Evolutionary conservation across 2,329 filamentous ascomycete genomes (phyloP).

Genomic region (Aspergillus luchuensis): DNA sequence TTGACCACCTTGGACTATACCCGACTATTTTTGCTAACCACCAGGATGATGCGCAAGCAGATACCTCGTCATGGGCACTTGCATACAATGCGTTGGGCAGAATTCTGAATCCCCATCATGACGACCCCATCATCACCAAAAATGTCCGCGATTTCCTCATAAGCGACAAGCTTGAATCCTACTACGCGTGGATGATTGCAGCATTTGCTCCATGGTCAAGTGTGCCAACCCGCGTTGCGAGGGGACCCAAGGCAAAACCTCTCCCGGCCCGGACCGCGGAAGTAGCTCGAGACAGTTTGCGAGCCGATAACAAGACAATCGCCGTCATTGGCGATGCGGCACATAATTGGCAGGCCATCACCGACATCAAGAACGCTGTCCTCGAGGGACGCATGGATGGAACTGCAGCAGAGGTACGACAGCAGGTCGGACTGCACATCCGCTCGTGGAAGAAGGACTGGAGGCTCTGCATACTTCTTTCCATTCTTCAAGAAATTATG

Average conservation of each 20-base stretch:
- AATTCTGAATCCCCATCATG: constrained; percentile 38
- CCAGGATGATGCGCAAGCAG: constrained; percentile 55
- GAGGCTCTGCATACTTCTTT: constrained; percentile 42
- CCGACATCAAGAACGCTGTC: constrained; percentile 55
- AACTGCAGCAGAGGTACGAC: constrained; percentile 38
- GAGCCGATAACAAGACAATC: constrained; percentile 73
- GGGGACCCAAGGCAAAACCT: constrained; percentile 51
- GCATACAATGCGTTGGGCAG: constrained; percentile 66
- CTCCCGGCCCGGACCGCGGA: constrained; percentile 62
- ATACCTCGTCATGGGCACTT: constrained; percentile 61
- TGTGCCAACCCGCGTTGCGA: constrained; percentile 41
- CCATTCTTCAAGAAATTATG: constrained; percentile 45
- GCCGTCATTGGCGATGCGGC: constrained; percentile 68
- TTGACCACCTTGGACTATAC: constrained; percentile 43
- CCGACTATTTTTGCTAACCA: constrained; percentile 46
- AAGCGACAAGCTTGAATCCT: constrained; percentile 64
- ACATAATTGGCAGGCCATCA: constrained; percentile 65
- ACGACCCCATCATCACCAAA: too few relatives aligned
- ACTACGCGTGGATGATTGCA: constrained; percentile 74
- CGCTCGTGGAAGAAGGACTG: constrained; percentile 43
- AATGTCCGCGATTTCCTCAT: constrained; percentile 56
- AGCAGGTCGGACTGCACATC: constrained; percentile 39
- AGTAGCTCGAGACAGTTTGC: constrained; percentile 76
- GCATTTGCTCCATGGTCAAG: constrained; percentile 74
- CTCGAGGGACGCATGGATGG: constrained; percentile 29